A percentile compares a stretch with the other conserved stretches of the same genome.
Evolutionary conservation across 2,329 filamentous ascomycete genomes (phyloP).

Genomic region (Xylaria polymorpha): DNA sequence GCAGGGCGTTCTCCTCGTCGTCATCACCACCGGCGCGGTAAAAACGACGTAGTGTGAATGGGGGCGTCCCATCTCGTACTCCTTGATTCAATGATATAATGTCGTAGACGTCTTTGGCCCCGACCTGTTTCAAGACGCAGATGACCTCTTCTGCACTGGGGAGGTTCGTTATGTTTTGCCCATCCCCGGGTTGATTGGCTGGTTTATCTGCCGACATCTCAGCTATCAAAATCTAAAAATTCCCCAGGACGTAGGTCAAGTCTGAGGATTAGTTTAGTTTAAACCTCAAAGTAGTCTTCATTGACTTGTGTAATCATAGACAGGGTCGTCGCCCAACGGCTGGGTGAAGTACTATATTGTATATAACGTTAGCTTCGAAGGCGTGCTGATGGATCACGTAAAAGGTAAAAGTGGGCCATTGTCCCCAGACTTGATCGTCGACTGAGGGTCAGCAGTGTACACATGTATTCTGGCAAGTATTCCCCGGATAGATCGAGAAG

Average conservation of each 20-base stretch:
- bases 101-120: slow-evolving; percentile 43
- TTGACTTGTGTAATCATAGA: slow-evolving; percentile 6
- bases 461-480: too few relatives aligned
- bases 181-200: not conserved
- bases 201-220: slow-evolving; percentile 20
- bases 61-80: slow-evolving; percentile 35
- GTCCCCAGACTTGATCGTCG: not conserved
- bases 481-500: not conserved
- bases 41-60: slow-evolving; percentile 39
- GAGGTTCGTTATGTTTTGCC: not conserved
- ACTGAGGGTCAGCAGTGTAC: not conserved
- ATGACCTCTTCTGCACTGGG: slow-evolving; percentile 50
- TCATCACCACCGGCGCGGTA: slow-evolving; percentile 43
- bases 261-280: not conserved
- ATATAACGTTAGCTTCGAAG: not conserved
- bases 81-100: slow-evolving; percentile 55
- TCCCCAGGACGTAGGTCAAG: not conserved
- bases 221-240: not conserved
- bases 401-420: slow-evolving; percentile 24
- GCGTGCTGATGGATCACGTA: slow-evolving; percentile 18
- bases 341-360: not conserved
- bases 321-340: slow-evolving; percentile 13
- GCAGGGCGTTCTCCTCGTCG: slow-evolving; percentile 51
- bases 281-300: not conserved
- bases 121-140: slow-evolving; percentile 41